Conservation (phyloP, 108 stramenopile genomes). For the Discostella stelligeroides region DNA sequence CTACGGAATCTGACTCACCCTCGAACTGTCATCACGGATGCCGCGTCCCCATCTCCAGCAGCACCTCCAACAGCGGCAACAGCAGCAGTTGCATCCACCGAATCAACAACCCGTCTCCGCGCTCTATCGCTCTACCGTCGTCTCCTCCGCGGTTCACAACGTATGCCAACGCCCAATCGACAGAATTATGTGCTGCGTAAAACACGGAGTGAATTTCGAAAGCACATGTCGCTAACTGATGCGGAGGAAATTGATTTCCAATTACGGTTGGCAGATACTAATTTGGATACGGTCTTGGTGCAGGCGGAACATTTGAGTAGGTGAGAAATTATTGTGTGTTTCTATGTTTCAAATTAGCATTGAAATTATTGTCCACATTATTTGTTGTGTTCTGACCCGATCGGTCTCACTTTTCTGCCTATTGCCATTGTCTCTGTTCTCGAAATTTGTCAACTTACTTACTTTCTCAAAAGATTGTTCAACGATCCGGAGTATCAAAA, state of each 20-base stretch:
- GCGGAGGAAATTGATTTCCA: conserved; percentile 74
- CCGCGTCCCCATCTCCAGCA: conserved; percentile 24
- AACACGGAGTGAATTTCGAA: conserved; percentile 66
- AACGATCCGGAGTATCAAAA: conserved; percentile 49
- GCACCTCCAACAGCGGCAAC: too few species aligned
- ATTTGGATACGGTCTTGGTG: conserved; percentile 83
- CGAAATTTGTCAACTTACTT: not conserved
- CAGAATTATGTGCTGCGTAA: conserved; percentile 78
- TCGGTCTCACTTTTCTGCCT: not conserved
- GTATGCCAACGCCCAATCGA: conserved; percentile 89
- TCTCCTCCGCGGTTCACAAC: conserved; percentile 70
- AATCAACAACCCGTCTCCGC: not conserved
- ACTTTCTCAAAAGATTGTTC: conserved; percentile 19
- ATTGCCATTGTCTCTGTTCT: not conserved
- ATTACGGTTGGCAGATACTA: conserved; percentile 82
- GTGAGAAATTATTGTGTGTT: not conserved
- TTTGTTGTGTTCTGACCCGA: too few species aligned
- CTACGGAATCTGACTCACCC: too few species aligned
- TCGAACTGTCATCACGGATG: not conserved
- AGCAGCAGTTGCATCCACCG: too few species aligned
- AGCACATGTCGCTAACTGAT: conserved; percentile 59
- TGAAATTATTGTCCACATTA: too few species aligned
- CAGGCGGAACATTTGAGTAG: conserved; percentile 84
- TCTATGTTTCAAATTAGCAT: not conserved
- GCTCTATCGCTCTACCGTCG: conserved; percentile 85